Conservation (phyloP, 1,284 basidiomycete species). For the Irpex rosettiformis region DNA sequence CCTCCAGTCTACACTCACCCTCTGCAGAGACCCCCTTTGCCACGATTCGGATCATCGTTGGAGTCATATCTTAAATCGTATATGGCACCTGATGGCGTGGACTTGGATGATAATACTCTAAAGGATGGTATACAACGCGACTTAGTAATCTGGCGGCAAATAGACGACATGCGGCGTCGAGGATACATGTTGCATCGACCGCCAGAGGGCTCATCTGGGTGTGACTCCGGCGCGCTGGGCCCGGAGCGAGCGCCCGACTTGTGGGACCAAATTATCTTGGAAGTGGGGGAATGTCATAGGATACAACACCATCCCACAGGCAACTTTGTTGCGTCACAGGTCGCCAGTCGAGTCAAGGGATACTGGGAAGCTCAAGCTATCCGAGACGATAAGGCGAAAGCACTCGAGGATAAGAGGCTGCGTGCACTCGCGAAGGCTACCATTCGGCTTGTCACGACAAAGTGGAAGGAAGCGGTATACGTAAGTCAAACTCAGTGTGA, state of each 20-base stretch:
- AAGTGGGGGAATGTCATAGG: slow-evolving; percentile 34
- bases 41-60: slow-evolving; percentile 53
- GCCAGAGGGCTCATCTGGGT: slow-evolving; percentile 13
- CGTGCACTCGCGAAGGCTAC: slow-evolving; percentile 70
- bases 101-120: slow-evolving; percentile 41
- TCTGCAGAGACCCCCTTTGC: slow-evolving; percentile 53
- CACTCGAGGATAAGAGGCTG: slow-evolving; percentile 67
- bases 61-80: slow-evolving; percentile 60
- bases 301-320: slow-evolving; percentile 44
- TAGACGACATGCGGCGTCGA: slow-evolving; percentile 42
- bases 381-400: slow-evolving; percentile 60
- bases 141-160: slow-evolving; percentile 49
- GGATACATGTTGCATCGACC: slow-evolving; percentile 30
- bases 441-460: slow-evolving; percentile 66
- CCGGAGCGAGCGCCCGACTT: slow-evolving; percentile 18
- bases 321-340: slow-evolving; percentile 47
- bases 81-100: slow-evolving; percentile 43
- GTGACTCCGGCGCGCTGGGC: slow-evolving; percentile 8
- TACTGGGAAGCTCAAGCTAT: slow-evolving; percentile 76
- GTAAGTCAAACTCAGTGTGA: slow-evolving; percentile 45
- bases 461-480: slow-evolving; percentile 90
- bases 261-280: slow-evolving; percentile 56
- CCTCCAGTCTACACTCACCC: slow-evolving; percentile 63
- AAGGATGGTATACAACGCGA: slow-evolving; percentile 45
- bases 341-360: slow-evolving; percentile 68